phyloP scores from a whole-genome alignment of 2,329 filamentous ascomycete species.

The Xylariales sp. region DNA sequence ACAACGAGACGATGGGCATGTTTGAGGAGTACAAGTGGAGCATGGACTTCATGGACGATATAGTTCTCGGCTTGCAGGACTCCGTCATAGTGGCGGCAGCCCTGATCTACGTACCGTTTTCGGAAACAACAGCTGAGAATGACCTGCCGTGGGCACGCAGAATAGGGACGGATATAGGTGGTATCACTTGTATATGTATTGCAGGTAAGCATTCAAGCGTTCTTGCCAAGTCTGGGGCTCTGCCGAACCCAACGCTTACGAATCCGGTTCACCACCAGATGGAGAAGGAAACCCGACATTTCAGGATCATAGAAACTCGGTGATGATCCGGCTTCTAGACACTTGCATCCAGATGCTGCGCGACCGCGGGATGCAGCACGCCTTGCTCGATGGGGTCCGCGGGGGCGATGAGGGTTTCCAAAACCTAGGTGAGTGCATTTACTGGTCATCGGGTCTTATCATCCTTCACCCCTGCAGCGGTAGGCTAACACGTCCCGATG shows the following conservation, averaged over 20 bases:
- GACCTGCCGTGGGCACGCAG: constrained; percentile 53
- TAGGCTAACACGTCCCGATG: no score
- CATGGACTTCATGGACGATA: constrained; percentile 43
- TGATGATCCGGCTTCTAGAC: constrained; percentile 51
- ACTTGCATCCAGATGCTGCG: constrained; percentile 43
- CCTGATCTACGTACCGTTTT: constrained; percentile 46
- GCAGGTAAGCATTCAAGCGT: constrained; percentile 34
- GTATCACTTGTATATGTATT: constrained; percentile 58
- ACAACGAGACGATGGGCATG: constrained; percentile 49
- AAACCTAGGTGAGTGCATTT: constrained; percentile 40
- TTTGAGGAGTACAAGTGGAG: constrained; percentile 55
- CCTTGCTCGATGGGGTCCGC: constrained; percentile 53
- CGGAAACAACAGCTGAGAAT: constrained; percentile 38
- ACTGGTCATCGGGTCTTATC: no score
- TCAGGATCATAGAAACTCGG: constrained; percentile 39
- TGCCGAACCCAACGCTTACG: not conserved
- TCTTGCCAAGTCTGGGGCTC: not conserved
- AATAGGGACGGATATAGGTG: constrained; percentile 48
- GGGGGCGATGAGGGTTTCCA: constrained; percentile 46
- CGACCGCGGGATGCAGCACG: constrained; percentile 44
- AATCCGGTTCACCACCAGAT: not conserved
- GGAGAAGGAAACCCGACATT: constrained; percentile 39
- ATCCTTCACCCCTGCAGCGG: no score
- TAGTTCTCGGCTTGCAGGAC: constrained; percentile 49
- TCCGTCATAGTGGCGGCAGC: constrained; percentile 47